Evolutionary conservation across 2,329 filamentous ascomycete species (phyloP).

Genomic region (Fusarium algeriense): DNA sequence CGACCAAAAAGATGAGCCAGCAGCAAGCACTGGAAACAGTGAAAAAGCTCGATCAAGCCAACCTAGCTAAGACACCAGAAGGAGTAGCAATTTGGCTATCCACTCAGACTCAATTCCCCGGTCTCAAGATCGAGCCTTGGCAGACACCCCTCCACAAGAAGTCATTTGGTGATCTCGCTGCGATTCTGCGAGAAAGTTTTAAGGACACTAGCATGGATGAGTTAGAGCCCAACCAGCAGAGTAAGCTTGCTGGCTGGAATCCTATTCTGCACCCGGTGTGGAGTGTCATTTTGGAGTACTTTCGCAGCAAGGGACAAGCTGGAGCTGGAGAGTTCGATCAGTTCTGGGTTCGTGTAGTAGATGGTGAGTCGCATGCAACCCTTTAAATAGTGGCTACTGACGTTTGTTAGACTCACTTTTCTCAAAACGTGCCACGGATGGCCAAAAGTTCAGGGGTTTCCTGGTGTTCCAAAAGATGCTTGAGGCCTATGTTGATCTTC

Average conservation of each 20-base stretch:
- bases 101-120: constrained; percentile 72
- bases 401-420: constrained; percentile 78
- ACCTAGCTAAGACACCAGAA: constrained; percentile 84
- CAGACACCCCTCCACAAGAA: constrained; percentile 78
- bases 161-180: constrained; percentile 76
- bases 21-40: constrained; percentile 72
- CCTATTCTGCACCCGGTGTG: constrained; percentile 89
- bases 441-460: constrained; percentile 93
- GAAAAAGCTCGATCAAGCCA: constrained; percentile 70
- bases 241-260: constrained; percentile 79
- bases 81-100: constrained; percentile 90
- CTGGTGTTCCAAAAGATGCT: constrained; percentile 85
- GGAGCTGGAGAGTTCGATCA: constrained; percentile 70
- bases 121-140: constrained; percentile 78
- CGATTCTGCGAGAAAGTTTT: constrained; percentile 82
- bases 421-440: constrained; percentile 82
- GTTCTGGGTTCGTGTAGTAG: constrained; percentile 89
- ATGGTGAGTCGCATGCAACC: constrained; percentile 71
- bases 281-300: constrained; percentile 78
- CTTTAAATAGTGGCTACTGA: constrained; percentile 37
- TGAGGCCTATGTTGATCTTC: constrained; percentile 61
- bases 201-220: constrained; percentile 64
- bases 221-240: constrained; percentile 56
- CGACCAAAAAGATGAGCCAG: constrained; percentile 71
- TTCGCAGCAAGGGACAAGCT: constrained; percentile 54